These are phyloP conservation scores for Madurella mycetomatis DNA, from an alignment of 2,329 filamentous ascomycete species.

Conservation along the genomic window DNA sequence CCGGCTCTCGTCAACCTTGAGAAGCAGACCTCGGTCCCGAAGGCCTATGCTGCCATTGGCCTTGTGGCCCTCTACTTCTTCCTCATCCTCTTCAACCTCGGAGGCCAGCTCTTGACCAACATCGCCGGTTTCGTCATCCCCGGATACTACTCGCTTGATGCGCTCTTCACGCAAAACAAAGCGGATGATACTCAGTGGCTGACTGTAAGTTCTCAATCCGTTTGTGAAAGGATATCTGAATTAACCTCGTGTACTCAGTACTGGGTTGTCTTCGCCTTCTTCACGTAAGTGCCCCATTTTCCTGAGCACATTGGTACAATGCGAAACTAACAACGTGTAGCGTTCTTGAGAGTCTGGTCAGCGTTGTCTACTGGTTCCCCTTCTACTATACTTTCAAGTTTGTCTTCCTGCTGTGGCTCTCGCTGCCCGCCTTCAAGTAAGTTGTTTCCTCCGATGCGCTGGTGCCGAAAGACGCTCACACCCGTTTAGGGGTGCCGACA, in stretches of 20 bases:
- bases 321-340: slow-evolving; percentile 32
- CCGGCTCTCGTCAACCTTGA: slow-evolving; percentile 78
- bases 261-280: slow-evolving; percentile 81
- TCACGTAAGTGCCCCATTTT: slow-evolving; percentile 52
- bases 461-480: slow-evolving; percentile 22
- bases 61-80: slow-evolving; percentile 78
- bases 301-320: neutral
- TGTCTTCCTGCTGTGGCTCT: slow-evolving; percentile 93
- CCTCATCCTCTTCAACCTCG: slow-evolving; percentile 89
- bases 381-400: slow-evolving; percentile 99
- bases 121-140: slow-evolving; percentile 78
- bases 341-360: slow-evolving; percentile 76
- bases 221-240: neutral
- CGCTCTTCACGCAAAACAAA: slow-evolving; percentile 68
- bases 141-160: slow-evolving; percentile 76
- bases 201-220: slow-evolving; percentile 50
- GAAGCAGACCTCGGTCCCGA: slow-evolving; percentile 76
- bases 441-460: slow-evolving; percentile 31
- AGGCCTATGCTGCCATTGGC: slow-evolving; percentile 78
- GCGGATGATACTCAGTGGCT: slow-evolving; percentile 78
- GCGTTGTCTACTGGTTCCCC: slow-evolving; percentile 89
- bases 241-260: slow-evolving; percentile 52
- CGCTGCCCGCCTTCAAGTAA: slow-evolving; percentile 89
- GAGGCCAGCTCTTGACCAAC: slow-evolving; percentile 83
- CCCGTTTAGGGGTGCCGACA: slow-evolving; percentile 72